These are phyloP conservation scores for Isabelozyma gotoi DNA, from an alignment of 805 yeast genomes.

Conservation along the genomic window DNA sequence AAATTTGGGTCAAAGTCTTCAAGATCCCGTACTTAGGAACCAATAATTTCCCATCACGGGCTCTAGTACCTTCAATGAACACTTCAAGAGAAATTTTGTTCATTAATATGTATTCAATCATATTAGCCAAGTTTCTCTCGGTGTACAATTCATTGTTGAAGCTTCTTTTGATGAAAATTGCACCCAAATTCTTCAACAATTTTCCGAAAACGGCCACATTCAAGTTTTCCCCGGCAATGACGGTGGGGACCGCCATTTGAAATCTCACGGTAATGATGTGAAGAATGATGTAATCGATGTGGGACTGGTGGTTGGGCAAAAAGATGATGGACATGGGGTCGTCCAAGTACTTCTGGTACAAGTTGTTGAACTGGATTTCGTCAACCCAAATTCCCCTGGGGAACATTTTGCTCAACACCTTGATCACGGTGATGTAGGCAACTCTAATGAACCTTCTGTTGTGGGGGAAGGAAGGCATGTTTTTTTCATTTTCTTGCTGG, in stretches of 20 bases:
- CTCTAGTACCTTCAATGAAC: conserved; percentile 66
- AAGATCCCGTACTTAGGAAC: conserved; percentile 63
- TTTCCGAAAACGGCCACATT: conserved; percentile 57
- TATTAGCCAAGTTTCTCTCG: conserved; percentile 46
- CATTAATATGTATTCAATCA: conserved; percentile 47
- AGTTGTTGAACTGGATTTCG: conserved; percentile 23
- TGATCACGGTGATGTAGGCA: conserved; percentile 39
- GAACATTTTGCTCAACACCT: conserved; percentile 33
- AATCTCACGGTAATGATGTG: conserved; percentile 54
- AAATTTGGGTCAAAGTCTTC: conserved; percentile 49
- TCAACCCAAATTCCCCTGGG: conserved; percentile 44
- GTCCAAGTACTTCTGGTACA: conserved; percentile 30
- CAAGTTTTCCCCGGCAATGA: conserved; percentile 66
- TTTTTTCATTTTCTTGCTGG: conserved; percentile 32
- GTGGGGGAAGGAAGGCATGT: conserved; percentile 32
- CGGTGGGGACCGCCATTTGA: conserved; percentile 53
- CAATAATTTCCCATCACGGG: conserved; percentile 62
- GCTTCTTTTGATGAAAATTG: conserved; percentile 55
- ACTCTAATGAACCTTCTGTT: conserved; percentile 24
- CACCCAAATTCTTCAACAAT: conserved; percentile 51
- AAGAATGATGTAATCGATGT: conserved; percentile 58
- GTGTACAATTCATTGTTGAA: conserved; percentile 44
- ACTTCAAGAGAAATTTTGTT: conserved; percentile 56
- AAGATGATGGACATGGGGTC: conserved; percentile 47
- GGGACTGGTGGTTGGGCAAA: conserved; percentile 63